Conservation (phyloP, 331 rosid genomes). For the Spiraea crenata region DNA sequence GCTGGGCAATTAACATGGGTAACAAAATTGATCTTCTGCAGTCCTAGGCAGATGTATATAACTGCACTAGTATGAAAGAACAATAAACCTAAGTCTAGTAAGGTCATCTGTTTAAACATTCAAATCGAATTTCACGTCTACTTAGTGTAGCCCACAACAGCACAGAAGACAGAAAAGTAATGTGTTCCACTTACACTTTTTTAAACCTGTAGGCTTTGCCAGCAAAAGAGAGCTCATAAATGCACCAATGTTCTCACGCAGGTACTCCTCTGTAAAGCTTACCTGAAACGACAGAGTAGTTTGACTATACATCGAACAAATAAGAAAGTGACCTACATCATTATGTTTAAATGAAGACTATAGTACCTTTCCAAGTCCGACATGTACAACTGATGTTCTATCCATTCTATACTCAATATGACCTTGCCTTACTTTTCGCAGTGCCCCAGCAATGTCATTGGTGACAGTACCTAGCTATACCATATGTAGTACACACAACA, state of each 20-base stretch:
- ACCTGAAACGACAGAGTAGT: constrained; percentile 41
- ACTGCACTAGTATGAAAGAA: neutral
- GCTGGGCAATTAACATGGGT: neutral
- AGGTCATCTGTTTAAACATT: neutral
- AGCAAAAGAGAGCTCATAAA: constrained; percentile 78
- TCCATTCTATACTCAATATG: constrained; percentile 94
- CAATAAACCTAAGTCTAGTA: neutral
- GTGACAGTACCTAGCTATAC: constrained; percentile 92
- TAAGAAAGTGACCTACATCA: neutral
- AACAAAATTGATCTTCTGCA: neutral
- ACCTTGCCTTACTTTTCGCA: constrained; percentile 75
- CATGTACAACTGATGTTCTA: constrained; percentile 80
- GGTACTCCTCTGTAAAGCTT: constrained; percentile 64
- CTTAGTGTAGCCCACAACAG: neutral
- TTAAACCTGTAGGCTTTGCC: constrained; percentile 87
- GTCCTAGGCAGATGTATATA: neutral
- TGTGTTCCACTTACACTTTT: constrained; percentile 68
- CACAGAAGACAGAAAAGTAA: constrained; percentile 3
- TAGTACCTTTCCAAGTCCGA: constrained; percentile 87
- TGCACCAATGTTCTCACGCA: constrained; percentile 87
- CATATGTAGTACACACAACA: constrained; percentile 32
- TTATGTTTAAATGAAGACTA: constrained; percentile 15
- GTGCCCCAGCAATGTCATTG: constrained; percentile 76
- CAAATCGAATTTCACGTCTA: constrained; percentile 1
- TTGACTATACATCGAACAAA: neutral